These are phyloP conservation scores for Yamadazyma kanchanaburiensis DNA, from an alignment of 1,139 yeast species.

Conservation along the genomic window DNA sequence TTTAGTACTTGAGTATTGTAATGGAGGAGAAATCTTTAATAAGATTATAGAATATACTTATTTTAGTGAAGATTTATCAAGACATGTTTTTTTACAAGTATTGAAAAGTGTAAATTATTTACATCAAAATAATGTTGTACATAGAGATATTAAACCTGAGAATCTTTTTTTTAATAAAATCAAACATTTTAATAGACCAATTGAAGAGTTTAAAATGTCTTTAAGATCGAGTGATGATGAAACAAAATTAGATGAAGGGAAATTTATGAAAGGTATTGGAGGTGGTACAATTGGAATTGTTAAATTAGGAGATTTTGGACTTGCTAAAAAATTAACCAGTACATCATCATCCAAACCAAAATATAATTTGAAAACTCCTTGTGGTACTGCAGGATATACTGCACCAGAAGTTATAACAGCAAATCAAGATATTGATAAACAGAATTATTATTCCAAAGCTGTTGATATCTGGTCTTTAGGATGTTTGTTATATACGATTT, in stretches of 20 bases:
- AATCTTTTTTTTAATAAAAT: slow-evolving; percentile 66
- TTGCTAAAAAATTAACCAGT: slow-evolving; percentile 69
- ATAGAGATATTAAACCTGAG: slow-evolving; percentile 94
- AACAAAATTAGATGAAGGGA: slow-evolving; percentile 83
- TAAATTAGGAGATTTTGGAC: slow-evolving; percentile 89
- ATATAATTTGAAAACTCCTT: slow-evolving; percentile 55
- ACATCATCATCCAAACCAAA: slow-evolving; percentile 26
- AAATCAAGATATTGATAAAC: slow-evolving; percentile 29
- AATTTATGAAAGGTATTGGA: slow-evolving; percentile 71
- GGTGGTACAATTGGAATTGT: slow-evolving; percentile 88
- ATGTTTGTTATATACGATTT: slow-evolving; percentile 81
- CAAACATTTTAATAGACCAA: slow-evolving; percentile 42
- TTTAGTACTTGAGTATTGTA: slow-evolving; percentile 77
- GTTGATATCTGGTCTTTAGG: slow-evolving; percentile 98
- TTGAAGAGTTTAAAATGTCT: slow-evolving; percentile 34
- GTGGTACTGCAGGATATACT: slow-evolving; percentile 67
- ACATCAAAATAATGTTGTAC: slow-evolving; percentile 87
- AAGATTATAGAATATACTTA: slow-evolving; percentile 90
- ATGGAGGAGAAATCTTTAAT: slow-evolving; percentile 94
- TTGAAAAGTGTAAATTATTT: slow-evolving; percentile 79
- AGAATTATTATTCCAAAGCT: slow-evolving; percentile 79
- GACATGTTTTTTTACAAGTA: slow-evolving; percentile 83
- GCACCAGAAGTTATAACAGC: slow-evolving; percentile 87
- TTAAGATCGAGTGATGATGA: slow-evolving; percentile 74
- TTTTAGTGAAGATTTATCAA: slow-evolving; percentile 78